These are phyloP conservation scores for Sporothrix curviconia DNA, from an alignment of 2,329 filamentous ascomycete genomes.

Conservation along the genomic window DNA sequence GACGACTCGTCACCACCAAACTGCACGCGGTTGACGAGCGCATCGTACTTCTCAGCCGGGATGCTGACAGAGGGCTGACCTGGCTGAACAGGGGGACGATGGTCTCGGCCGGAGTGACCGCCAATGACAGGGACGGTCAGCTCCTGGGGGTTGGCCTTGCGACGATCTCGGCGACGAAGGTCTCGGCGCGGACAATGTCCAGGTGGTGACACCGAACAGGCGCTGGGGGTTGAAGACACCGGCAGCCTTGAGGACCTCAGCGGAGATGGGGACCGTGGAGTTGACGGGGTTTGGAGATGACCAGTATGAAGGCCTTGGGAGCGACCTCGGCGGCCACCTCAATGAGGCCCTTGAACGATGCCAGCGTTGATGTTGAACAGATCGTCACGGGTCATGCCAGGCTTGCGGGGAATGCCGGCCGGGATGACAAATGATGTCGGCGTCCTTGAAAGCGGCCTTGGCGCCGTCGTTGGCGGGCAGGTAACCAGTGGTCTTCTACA, in stretches of 20 bases:
- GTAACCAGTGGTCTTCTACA: slow-evolving; percentile 76
- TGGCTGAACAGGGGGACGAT: slow-evolving; percentile 97
- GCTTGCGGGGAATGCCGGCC: slow-evolving; percentile 96
- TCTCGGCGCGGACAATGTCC: slow-evolving; percentile 96
- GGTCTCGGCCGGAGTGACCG: slow-evolving; percentile 94
- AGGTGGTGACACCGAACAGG: slow-evolving; percentile 98
- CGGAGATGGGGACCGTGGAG: slow-evolving; percentile 95
- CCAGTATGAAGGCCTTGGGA: slow-evolving; percentile 88
- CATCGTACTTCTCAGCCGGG: slow-evolving; percentile 82
- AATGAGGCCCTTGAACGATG: slow-evolving; percentile 89
- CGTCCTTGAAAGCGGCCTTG: slow-evolving; percentile 82
- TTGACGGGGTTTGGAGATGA: slow-evolving; percentile 99
- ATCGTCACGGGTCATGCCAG: slow-evolving; percentile 98
- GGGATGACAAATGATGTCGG: slow-evolving; percentile 96
- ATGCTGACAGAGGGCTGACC: slow-evolving; percentile 71
- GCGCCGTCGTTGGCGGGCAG: slow-evolving; percentile 80
- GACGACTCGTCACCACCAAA: slow-evolving; percentile 94
- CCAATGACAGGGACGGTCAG: slow-evolving; percentile 87
- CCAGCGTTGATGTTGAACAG: slow-evolving; percentile 99
- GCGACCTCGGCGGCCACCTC: slow-evolving; percentile 80
- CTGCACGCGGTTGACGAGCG: slow-evolving; percentile 88
- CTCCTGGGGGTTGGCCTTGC: slow-evolving; percentile 75
- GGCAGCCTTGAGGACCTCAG: slow-evolving; percentile 90
- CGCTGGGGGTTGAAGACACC: slow-evolving; percentile 91
- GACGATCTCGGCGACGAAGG: slow-evolving; percentile 80